Conservation (phyloP, 306 rosid species). For the Prosopis cineraria region DNA sequence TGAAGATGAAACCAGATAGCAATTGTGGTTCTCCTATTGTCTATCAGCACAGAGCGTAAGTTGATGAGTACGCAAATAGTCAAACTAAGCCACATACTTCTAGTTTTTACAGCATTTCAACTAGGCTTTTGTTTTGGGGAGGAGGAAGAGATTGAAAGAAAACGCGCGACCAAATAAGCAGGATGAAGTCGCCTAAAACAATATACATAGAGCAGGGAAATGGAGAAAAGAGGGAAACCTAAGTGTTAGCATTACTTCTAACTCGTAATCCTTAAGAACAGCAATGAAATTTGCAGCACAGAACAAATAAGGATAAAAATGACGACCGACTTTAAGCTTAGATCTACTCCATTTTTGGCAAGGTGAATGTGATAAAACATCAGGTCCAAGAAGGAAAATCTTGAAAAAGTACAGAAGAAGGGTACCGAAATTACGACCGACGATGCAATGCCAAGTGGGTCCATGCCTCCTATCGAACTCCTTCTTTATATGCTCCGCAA, state of each 20-base stretch:
- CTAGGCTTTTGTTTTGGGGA: not conserved
- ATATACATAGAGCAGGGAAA: not conserved
- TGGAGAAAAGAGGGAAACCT: not conserved
- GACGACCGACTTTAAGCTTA: slow-evolving; percentile 23
- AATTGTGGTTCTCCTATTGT: not conserved
- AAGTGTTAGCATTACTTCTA: slow-evolving; percentile 16
- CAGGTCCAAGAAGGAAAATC: not conserved
- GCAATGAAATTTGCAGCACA: slow-evolving; percentile 28
- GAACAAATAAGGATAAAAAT: slow-evolving; percentile 1
- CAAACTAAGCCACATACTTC: not conserved
- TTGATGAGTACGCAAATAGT: not conserved
- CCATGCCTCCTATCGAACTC: slow-evolving; percentile 90
- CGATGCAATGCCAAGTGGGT: slow-evolving; percentile 98
- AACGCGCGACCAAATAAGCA: not conserved
- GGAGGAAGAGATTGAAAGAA: not conserved
- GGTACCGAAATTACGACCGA: slow-evolving; percentile 93
- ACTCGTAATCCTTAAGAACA: not conserved
- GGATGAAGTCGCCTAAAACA: not conserved
- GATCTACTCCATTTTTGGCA: slow-evolving; percentile 41
- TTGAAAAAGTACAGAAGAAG: not conserved
- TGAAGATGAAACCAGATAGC: not conserved
- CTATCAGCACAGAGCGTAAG: not conserved
- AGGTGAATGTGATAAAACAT: slow-evolving; percentile 15
- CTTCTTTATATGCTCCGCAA: slow-evolving; percentile 90
- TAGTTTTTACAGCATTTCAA: not conserved